A percentile compares a stretch with the other conserved stretches of the same genome.
phyloP scores from a whole-genome alignment of 2,329 filamentous ascomycete genomes.

The Thermoascus crustaceus region DNA sequence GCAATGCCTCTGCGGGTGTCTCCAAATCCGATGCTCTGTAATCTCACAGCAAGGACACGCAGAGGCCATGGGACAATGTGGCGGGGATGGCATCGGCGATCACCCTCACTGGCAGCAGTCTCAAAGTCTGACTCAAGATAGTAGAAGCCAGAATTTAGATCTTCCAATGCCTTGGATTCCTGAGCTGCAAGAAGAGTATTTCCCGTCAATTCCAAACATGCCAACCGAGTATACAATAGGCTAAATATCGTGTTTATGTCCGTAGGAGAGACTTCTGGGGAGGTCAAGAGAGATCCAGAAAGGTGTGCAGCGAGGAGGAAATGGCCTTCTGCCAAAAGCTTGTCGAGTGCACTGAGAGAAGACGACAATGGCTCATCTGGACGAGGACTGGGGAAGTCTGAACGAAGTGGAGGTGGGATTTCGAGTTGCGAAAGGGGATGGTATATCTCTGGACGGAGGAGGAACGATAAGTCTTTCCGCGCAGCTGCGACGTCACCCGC shows the following conservation, averaged over 20 bases:
- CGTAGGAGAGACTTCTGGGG: slow-evolving; percentile 31
- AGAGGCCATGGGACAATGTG: slow-evolving; percentile 83
- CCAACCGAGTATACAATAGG: slow-evolving; percentile 71
- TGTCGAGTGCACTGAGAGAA: slow-evolving; percentile 43
- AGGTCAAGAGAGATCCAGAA: slow-evolving; percentile 34
- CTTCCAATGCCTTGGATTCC: slow-evolving; percentile 55
- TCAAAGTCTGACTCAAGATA: slow-evolving; percentile 27
- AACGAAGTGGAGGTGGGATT: slow-evolving; percentile 58
- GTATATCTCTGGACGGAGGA: slow-evolving; percentile 73
- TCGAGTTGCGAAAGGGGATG: slow-evolving; percentile 63
- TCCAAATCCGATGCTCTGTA: slow-evolving; percentile 78
- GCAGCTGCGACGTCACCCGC: slow-evolving; percentile 29
- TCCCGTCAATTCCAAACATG: slow-evolving; percentile 72
- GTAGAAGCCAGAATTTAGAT: slow-evolving; percentile 51
- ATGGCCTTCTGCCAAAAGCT: slow-evolving; percentile 63
- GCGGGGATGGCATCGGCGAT: slow-evolving; percentile 54
- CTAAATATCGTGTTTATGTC: slow-evolving; percentile 63
- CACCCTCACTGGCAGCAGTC: slow-evolving; percentile 45
- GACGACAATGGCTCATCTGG: slow-evolving; percentile 47
- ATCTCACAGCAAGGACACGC: slow-evolving; percentile 69
- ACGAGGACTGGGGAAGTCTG: slow-evolving; percentile 55
- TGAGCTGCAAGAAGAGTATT: slow-evolving; percentile 59
- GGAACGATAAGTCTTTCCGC: slow-evolving; percentile 69
- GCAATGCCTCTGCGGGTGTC: slow-evolving; percentile 79
- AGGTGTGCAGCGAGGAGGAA: slow-evolving; percentile 67